Percentiles rank a stretch among this genome's conserved stretches.
Conservation (phyloP, 2,329 filamentous ascomycete genomes). For the Chrysosporium keratinophilum region DNA sequence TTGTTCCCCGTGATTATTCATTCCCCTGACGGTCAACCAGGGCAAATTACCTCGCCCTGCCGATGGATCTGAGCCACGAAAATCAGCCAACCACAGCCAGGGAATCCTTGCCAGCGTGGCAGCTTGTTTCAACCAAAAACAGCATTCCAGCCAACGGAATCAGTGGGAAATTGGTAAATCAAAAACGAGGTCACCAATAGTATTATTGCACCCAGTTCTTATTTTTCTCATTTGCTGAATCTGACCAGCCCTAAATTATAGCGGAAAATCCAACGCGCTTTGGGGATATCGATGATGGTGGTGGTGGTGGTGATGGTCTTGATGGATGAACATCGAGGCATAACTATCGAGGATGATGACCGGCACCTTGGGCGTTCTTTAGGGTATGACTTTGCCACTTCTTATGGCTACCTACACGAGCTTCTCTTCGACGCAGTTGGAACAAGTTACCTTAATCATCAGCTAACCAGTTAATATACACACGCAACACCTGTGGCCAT, state of each 20-base stretch:
- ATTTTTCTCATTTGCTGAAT: background rate
- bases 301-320: background rate
- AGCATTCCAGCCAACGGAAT: background rate
- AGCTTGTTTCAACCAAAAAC: constrained; percentile 6
- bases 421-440: no score
- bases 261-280: no score
- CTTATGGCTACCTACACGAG: no score
- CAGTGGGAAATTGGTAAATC: background rate
- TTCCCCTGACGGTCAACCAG: background rate
- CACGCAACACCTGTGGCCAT: no score
- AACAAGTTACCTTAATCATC: no score
- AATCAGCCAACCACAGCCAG: constrained; percentile 1
- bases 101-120: constrained; percentile 6
- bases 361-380: background rate
- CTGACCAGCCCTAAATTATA: background rate
- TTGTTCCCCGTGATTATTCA: background rate
- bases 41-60: background rate
- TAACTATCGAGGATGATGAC: no score
- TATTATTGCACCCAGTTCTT: background rate
- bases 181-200: background rate
- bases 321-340: background rate
- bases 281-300: background rate
- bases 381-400: no score
- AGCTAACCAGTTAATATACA: no score
- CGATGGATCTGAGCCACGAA: background rate